A percentile compares a stretch with the other conserved stretches of the same genome.
Evolutionary conservation across 345 rosid species (phyloP).

Genomic region (Boechera retrofracta): DNA sequence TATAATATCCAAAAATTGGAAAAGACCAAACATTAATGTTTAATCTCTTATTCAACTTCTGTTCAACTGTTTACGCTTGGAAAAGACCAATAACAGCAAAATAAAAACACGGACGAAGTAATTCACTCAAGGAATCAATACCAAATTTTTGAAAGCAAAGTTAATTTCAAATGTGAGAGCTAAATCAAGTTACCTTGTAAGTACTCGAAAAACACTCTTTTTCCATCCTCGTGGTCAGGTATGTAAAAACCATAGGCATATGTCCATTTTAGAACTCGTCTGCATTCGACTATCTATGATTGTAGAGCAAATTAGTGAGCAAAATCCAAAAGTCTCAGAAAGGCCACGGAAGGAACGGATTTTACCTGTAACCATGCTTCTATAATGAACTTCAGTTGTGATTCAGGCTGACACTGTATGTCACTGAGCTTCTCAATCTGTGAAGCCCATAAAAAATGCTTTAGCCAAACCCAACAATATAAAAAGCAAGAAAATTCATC

Average conservation of each 20-base stretch:
- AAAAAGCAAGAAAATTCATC: constrained; percentile 1
- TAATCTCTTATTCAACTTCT: too few species aligned
- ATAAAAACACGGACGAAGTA: too few species aligned
- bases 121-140: constrained; percentile 9
- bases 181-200: constrained; percentile 61
- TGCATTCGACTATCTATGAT: constrained; percentile 74
- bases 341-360: not conserved
- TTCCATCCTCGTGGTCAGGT: constrained; percentile 75
- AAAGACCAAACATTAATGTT: too few species aligned
- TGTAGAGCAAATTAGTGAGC: constrained; percentile 30
- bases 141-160: not conserved
- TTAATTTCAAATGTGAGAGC: not conserved
- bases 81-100: not conserved
- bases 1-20: too few species aligned
- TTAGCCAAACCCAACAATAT: constrained; percentile 31
- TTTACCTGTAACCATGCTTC: constrained; percentile 93
- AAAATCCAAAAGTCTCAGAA: constrained; percentile 12
- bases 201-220: constrained; percentile 80
- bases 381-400: constrained; percentile 83
- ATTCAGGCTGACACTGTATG: constrained; percentile 79
- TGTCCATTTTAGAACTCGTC: constrained; percentile 92
- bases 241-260: constrained; percentile 87
- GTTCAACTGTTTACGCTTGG: not conserved
- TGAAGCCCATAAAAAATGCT: not conserved
- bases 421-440: constrained; percentile 89